Percentiles rank a stretch among this genome's conserved stretches.
Conservation (phyloP, 75 land plant species). For the Cunninghamia lanceolata region DNA sequence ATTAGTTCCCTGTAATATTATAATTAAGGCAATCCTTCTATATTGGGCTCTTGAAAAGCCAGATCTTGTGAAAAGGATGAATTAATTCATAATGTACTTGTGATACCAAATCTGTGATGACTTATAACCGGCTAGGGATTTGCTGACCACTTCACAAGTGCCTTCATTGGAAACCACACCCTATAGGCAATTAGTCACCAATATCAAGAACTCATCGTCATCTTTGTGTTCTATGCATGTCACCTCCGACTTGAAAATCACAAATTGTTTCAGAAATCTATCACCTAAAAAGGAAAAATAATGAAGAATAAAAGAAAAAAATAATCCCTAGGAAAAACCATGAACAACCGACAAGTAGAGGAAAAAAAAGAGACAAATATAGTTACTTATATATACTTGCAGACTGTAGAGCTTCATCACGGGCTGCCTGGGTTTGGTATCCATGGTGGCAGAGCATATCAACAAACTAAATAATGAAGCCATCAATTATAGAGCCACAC, state of each 20-base stretch:
- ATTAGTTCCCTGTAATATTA: not conserved
- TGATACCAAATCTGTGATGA: conserved; percentile 5
- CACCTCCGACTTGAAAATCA: conserved; percentile 22
- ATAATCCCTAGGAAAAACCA: not conserved
- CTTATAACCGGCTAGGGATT: conserved; percentile 7
- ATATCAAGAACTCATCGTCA: conserved; percentile 19
- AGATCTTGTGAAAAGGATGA: conserved; percentile 8
- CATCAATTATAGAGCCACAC: no score
- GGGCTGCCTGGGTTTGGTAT: no score
- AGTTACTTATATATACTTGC: no score
- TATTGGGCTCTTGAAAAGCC: not conserved
- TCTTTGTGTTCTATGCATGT: not conserved
- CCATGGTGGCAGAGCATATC: no score
- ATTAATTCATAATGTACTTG: not conserved
- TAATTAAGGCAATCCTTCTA: not conserved
- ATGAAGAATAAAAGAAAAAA: not conserved
- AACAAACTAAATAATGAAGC: no score
- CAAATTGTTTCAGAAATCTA: conserved; percentile 14
- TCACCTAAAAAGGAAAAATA: conserved; percentile 11
- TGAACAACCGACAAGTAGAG: not conserved
- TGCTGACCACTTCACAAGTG: conserved; percentile 13
- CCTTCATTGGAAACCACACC: conserved; percentile 15
- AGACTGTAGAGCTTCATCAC: no score
- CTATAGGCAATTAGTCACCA: conserved; percentile 27
- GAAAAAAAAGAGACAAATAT: not conserved